Conservation (phyloP, 176 grass and related monocot genomes). For the Hyparrhenia diplandra region DNA sequence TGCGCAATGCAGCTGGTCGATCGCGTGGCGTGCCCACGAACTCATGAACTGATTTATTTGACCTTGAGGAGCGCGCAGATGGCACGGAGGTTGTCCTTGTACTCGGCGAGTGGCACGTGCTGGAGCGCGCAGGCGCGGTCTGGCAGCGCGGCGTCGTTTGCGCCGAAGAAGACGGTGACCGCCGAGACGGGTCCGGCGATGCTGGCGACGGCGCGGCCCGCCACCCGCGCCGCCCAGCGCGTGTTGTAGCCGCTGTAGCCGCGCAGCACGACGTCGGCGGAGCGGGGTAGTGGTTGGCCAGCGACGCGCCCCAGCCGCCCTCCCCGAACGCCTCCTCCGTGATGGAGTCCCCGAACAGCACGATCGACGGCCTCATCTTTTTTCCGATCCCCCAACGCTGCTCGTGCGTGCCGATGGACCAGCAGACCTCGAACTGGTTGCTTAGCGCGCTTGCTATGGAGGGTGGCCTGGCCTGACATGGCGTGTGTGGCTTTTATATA, state of each 20-base stretch:
- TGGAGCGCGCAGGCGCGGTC: conserved; percentile 39
- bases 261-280: conserved; percentile 60
- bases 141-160: conserved; percentile 59
- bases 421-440: neutral
- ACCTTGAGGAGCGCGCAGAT: conserved; percentile 55
- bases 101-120: conserved; percentile 57
- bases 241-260: conserved; percentile 85
- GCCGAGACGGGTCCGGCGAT: conserved; percentile 16
- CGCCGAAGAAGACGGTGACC: conserved; percentile 60
- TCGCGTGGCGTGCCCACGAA: neutral
- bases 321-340: conserved; percentile 67
- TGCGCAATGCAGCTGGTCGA: neutral
- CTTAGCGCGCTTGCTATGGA: neutral
- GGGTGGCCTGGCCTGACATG: neutral
- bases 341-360: conserved; percentile 72
- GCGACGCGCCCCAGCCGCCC: conserved; percentile 57
- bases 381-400: too few species aligned
- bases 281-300: conserved; percentile 69
- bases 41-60: neutral
- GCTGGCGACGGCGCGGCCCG: conserved; percentile 15
- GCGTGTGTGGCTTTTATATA: neutral
- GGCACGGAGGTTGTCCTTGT: conserved; percentile 52
- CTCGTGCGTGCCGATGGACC: too few species aligned
- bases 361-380: conserved; percentile 47
- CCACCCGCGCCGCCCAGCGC: conserved; percentile 42